Percentiles rank a stretch among this genome's conserved stretches.
Conservation (phyloP, 169 alveolate species). For the Plasmodium relictum region DNA sequence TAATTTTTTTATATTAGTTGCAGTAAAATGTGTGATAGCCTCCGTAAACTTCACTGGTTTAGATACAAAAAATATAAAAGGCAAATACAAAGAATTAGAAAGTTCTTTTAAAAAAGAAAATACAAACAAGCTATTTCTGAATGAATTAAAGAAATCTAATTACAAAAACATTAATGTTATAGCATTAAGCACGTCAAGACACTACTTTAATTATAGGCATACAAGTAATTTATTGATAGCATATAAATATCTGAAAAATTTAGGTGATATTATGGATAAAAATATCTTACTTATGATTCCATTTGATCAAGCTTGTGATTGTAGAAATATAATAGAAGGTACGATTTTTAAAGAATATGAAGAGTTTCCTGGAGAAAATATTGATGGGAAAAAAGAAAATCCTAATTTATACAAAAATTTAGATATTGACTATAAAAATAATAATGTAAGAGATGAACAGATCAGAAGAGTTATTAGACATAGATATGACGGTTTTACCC, state of each 20-base stretch:
- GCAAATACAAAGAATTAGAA: slow-evolving; percentile 47
- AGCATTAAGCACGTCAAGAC: slow-evolving; percentile 83
- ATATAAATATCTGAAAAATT: slow-evolving; percentile 58
- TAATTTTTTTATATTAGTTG: background rate
- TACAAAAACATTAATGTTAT: slow-evolving; percentile 80
- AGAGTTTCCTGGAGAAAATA: slow-evolving; percentile 22
- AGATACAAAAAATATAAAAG: slow-evolving; percentile 66
- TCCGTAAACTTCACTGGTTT: slow-evolving; percentile 41
- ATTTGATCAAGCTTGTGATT: slow-evolving; percentile 74
- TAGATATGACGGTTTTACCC: slow-evolving; percentile 64
- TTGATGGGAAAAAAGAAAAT: slow-evolving; percentile 30
- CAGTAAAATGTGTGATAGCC: slow-evolving; percentile 13
- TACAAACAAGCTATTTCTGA: slow-evolving; percentile 24
- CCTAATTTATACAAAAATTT: slow-evolving; percentile 34
- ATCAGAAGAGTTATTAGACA: slow-evolving; percentile 69
- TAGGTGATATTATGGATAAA: slow-evolving; percentile 41
- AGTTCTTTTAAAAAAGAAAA: slow-evolving; percentile 10
- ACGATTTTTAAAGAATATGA: slow-evolving; percentile 42
- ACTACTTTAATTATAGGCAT: slow-evolving; percentile 85
- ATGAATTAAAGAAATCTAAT: slow-evolving; percentile 65
- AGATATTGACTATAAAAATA: slow-evolving; percentile 67
- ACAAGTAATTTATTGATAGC: slow-evolving; percentile 78
- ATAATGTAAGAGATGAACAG: slow-evolving; percentile 63
- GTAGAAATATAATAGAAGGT: slow-evolving; percentile 68
- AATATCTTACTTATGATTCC: slow-evolving; percentile 70